Percentiles rank a stretch among this genome's conserved stretches.
phyloP scores from a whole-genome alignment of 1,139 yeast species.

The Diutina pseudorugosa region DNA sequence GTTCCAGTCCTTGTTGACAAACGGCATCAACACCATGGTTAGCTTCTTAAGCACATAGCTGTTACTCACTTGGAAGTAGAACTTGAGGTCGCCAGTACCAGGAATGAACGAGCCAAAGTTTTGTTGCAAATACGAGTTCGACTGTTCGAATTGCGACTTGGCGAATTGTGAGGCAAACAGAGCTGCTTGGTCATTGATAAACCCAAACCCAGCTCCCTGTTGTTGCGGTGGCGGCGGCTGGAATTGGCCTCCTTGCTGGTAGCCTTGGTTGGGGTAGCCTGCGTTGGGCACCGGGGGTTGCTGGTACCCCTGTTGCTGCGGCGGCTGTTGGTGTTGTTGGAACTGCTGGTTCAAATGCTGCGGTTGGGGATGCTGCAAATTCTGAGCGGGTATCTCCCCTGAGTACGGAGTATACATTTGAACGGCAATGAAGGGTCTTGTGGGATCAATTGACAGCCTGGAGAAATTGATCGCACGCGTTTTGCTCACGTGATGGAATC shows the following conservation, averaged over 20 bases:
- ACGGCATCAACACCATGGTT: constrained; percentile 70
- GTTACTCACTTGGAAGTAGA: constrained; percentile 88
- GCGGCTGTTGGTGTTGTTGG: constrained; percentile 12
- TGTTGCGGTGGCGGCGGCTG: constrained; percentile 5
- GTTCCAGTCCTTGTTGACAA: constrained; percentile 71
- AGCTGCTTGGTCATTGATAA: constrained; percentile 71
- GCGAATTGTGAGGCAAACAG: constrained; percentile 86
- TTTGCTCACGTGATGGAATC: neutral
- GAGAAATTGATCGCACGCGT: neutral
- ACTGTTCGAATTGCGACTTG: constrained; percentile 61
- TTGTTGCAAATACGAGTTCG: constrained; percentile 64
- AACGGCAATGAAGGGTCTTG: neutral
- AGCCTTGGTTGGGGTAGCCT: constrained; percentile 6
- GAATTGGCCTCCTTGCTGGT: constrained; percentile 5
- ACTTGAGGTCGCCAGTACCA: constrained; percentile 46
- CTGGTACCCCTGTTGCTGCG: constrained; percentile 7
- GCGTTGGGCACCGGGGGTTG: constrained; percentile 7
- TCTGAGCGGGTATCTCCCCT: neutral
- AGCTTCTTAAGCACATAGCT: constrained; percentile 71
- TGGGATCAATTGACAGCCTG: neutral
- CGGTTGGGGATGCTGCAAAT: constrained; percentile 4
- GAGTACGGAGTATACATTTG: constrained; percentile 1
- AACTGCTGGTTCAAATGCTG: constrained; percentile 10
- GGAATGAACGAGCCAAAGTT: constrained; percentile 48
- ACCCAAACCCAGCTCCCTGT: constrained; percentile 13